Evolutionary conservation across 148 eudicot species (phyloP).

Genomic region (Hydrangea macrophylla): DNA sequence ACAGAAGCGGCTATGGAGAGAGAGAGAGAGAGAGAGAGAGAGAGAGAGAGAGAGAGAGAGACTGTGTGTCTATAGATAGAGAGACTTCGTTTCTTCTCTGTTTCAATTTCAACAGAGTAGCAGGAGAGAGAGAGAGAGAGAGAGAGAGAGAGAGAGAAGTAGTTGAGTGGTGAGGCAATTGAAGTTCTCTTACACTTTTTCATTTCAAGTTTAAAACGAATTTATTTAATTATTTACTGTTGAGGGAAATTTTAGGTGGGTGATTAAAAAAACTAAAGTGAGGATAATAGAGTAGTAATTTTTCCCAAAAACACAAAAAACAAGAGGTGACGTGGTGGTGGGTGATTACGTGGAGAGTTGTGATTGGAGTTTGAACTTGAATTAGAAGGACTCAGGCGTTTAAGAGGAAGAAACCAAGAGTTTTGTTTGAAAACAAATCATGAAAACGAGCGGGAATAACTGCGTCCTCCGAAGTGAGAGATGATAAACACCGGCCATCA

Average conservation of each 20-base stretch:
- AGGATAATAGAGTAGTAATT: not conserved
- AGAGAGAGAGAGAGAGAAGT: constrained; percentile 1
- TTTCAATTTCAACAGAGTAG: constrained; percentile 25
- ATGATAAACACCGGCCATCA: too few relatives aligned
- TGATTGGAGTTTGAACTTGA: too few relatives aligned
- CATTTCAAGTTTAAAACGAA: too few relatives aligned
- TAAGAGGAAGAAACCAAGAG: not conserved
- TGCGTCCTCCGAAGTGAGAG: too few relatives aligned
- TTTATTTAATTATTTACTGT: not conserved
- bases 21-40: too few relatives aligned
- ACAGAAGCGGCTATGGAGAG: constrained; percentile 15
- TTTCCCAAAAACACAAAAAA: too few relatives aligned
- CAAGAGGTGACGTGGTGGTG: not conserved
- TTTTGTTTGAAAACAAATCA: constrained; percentile 2
- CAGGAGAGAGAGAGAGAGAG: constrained; percentile 12
- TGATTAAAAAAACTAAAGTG: too few relatives aligned
- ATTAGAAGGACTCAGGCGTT: too few relatives aligned
- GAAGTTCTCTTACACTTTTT: not conserved
- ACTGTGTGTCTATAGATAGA: too few relatives aligned
- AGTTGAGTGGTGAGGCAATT: constrained; percentile 11
- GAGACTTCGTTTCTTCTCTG: constrained; percentile 21
- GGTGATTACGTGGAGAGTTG: constrained; percentile 4
- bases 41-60: not conserved
- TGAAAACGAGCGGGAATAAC: constrained; percentile 14
- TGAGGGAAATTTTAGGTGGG: not conserved